These are phyloP conservation scores for Colletotrichum endophyticum DNA, from an alignment of 2,329 filamentous ascomycete species.

Conservation along the genomic window DNA sequence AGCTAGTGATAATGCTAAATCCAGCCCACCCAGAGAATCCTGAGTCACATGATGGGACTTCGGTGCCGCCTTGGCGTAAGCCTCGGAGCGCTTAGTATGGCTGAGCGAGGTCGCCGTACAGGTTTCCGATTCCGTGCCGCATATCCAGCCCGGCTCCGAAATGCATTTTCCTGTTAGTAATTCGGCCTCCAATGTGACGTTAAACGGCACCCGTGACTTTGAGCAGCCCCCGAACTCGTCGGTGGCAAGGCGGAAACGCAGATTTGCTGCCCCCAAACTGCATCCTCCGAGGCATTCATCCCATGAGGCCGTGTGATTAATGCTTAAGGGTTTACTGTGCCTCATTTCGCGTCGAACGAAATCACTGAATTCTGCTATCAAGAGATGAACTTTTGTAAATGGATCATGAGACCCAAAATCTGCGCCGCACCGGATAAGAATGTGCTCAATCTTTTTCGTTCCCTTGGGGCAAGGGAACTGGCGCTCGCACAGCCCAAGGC, in stretches of 20 bases:
- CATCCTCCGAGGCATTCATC: background rate
- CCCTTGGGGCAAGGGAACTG: background rate
- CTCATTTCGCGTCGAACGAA: background rate
- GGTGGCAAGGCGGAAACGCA: background rate
- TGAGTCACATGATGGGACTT: no score
- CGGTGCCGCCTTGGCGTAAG: no score
- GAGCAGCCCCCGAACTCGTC: background rate
- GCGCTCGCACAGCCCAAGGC: background rate
- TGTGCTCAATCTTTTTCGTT: background rate
- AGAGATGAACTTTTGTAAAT: background rate
- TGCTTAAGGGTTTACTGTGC: background rate
- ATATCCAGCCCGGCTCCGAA: no score
- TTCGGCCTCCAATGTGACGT: no score
- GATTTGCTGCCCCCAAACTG: background rate
- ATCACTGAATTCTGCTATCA: background rate
- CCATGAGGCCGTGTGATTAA: background rate
- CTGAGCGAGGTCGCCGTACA: no score
- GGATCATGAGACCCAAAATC: background rate
- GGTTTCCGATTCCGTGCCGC: no score
- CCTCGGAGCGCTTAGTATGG: no score
- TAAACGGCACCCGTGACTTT: background rate
- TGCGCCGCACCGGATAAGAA: background rate
- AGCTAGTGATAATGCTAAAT: no score
- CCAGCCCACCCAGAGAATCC: no score
- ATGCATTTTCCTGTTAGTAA: no score